phyloP scores from a whole-genome alignment of 2,329 filamentous ascomycete species.

The Penicillium sp. region DNA sequence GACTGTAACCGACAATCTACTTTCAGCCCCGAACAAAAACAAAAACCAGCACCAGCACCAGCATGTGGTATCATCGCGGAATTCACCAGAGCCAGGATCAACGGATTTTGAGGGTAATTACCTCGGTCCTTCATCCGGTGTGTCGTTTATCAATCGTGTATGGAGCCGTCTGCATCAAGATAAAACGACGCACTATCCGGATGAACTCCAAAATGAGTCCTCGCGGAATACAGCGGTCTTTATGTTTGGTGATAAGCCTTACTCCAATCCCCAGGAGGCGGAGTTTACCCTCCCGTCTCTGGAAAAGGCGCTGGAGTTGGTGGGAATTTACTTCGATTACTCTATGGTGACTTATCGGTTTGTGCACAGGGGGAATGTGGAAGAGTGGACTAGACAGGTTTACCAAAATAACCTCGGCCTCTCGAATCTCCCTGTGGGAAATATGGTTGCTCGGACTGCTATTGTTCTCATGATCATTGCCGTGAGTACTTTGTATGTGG shows the following conservation, averaged over 20 bases:
- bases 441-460: slow-evolving; percentile 49
- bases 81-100: slow-evolving; percentile 49
- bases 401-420: slow-evolving; percentile 43
- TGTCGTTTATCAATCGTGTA: slow-evolving; percentile 64
- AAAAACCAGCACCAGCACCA: background rate
- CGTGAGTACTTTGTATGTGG: slow-evolving; percentile 49
- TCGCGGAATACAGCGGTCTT: slow-evolving; percentile 48
- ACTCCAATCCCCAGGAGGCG: slow-evolving; percentile 38
- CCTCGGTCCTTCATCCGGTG: slow-evolving; percentile 54
- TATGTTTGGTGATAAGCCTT: slow-evolving; percentile 54
- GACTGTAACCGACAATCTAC: slow-evolving; percentile 2
- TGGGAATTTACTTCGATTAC: slow-evolving; percentile 60
- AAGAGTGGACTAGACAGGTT: slow-evolving; percentile 47
- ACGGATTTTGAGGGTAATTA: slow-evolving; percentile 57
- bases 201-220: slow-evolving; percentile 31
- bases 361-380: slow-evolving; percentile 55
- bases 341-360: slow-evolving; percentile 62
- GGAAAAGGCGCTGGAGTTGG: slow-evolving; percentile 43
- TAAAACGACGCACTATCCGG: slow-evolving; percentile 39
- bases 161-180: slow-evolving; percentile 64
- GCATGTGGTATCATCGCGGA: slow-evolving; percentile 26
- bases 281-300: slow-evolving; percentile 43
- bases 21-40: background rate
- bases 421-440: slow-evolving; percentile 39
- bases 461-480: slow-evolving; percentile 53